Conservation (phyloP, 2,329 filamentous ascomycete species). For the Diaporthe vaccinii region DNA sequence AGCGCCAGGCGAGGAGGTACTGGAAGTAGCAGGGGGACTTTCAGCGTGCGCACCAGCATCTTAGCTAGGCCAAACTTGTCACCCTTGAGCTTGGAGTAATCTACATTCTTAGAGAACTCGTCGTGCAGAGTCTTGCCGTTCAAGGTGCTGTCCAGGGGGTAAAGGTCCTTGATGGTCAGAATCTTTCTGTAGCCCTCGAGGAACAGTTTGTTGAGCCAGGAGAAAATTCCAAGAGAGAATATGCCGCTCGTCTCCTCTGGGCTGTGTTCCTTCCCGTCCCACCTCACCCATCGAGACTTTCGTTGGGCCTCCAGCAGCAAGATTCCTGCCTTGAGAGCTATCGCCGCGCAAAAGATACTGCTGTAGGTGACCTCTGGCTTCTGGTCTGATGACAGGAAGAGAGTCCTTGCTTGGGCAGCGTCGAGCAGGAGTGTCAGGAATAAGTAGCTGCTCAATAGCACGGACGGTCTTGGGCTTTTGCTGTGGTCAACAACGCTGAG, state of each 20-base stretch:
- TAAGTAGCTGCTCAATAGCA: constrained; percentile 57
- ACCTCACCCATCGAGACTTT: constrained; percentile 55
- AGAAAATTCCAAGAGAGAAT: constrained; percentile 48
- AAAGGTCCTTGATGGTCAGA: constrained; percentile 50
- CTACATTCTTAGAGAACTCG: constrained; percentile 34
- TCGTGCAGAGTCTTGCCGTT: constrained; percentile 42
- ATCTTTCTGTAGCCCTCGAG: constrained; percentile 50
- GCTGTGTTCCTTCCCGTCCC: constrained; percentile 56
- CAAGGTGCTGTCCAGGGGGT: constrained; percentile 47
- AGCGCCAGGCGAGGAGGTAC: constrained; percentile 54
- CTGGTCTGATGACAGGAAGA: constrained; percentile 52
- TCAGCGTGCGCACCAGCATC: constrained; percentile 49
- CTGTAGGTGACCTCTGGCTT: constrained; percentile 41
- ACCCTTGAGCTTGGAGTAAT: constrained; percentile 38
- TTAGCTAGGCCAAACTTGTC: constrained; percentile 48
- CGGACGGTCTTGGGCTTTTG: constrained; percentile 55
- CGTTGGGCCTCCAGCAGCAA: constrained; percentile 54
- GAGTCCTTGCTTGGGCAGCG: constrained; percentile 56
- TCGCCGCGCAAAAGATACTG: constrained; percentile 40
- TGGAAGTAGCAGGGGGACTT: constrained; percentile 51
- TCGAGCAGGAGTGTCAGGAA: constrained; percentile 60
- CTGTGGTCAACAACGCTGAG: constrained; percentile 51
- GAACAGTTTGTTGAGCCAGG: constrained; percentile 51
- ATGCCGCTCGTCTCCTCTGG: constrained; percentile 51
- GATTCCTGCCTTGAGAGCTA: constrained; percentile 50